A percentile compares a stretch with the other conserved stretches of the same genome.
Conservation (phyloP, 805 yeast genomes). For the Soucietia sequanensis region DNA sequence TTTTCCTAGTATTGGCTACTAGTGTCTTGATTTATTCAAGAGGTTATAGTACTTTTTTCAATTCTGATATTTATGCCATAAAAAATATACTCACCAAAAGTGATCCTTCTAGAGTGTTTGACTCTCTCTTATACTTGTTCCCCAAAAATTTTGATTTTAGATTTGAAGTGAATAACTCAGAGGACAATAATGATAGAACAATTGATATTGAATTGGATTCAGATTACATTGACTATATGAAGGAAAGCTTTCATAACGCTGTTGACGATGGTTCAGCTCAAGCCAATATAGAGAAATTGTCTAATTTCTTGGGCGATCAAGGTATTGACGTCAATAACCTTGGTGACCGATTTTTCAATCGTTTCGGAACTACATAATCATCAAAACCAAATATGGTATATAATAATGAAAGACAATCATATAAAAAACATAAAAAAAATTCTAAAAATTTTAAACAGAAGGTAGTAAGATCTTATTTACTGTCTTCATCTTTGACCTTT, state of each 20-base stretch:
- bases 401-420: too few species aligned
- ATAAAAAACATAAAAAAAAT: too few species aligned
- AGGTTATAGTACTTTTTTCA: slow-evolving; percentile 19
- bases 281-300: slow-evolving; percentile 2
- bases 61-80: slow-evolving; percentile 6
- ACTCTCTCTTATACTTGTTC: neutral
- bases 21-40: slow-evolving; percentile 18
- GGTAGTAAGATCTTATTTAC: too few species aligned
- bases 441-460: too few species aligned
- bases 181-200: slow-evolving; percentile 1
- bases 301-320: slow-evolving; percentile 2
- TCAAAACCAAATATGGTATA: too few species aligned
- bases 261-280: slow-evolving; percentile 2
- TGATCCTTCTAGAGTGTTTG: neutral
- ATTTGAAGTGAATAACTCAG: neutral
- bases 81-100: too few species aligned
- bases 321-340: slow-evolving; percentile 4
- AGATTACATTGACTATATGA: slow-evolving; percentile 8
- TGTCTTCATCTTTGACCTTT: neutral
- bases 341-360: neutral
- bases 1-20: slow-evolving; percentile 11
- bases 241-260: slow-evolving; percentile 3
- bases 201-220: slow-evolving; percentile 2
- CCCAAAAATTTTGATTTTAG: too few species aligned
- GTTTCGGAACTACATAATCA: too few species aligned